phyloP scores from a whole-genome alignment of 1,284 basidiomycete genomes.

The Microbotryomycetes sp. region DNA sequence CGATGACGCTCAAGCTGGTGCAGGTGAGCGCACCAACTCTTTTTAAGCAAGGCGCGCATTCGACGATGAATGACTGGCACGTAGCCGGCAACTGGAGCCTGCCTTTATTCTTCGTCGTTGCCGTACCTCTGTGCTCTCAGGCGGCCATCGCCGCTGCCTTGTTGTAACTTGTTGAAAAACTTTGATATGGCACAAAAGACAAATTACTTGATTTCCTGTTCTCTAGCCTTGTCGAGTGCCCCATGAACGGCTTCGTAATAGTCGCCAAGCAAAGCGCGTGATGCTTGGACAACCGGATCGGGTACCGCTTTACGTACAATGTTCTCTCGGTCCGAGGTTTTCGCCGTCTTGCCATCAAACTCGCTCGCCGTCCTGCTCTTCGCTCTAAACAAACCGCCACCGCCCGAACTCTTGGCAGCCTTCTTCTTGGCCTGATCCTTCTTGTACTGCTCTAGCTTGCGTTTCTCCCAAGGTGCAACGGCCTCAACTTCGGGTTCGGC shows the following conservation, averaged over 20 bases:
- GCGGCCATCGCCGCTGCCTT: conserved; percentile 1
- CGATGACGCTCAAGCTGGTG: conserved; percentile 10
- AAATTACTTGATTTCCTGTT: not conserved
- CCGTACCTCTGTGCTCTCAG: conserved; percentile 36
- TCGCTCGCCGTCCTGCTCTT: not conserved
- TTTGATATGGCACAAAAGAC: not conserved
- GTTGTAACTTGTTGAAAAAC: not conserved
- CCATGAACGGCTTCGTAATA: not conserved
- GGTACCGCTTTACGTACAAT: not conserved
- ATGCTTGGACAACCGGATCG: not conserved
- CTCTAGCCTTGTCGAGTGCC: not conserved
- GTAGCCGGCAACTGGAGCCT: conserved; percentile 40
- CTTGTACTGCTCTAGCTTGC: conserved; percentile 3
- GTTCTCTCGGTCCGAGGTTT: not conserved
- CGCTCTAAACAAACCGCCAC: not conserved
- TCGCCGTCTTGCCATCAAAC: not conserved
- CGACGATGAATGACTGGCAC: conserved; percentile 37
- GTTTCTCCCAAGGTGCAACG: not conserved
- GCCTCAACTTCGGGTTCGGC: conserved; percentile 4
- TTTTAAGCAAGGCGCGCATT: conserved; percentile 6
- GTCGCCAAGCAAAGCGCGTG: not conserved
- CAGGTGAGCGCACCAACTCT: not conserved
- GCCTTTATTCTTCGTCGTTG: conserved; percentile 36
- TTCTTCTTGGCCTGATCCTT: not conserved
- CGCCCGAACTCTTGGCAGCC: not conserved